phyloP scores from a whole-genome alignment of 2,329 filamentous ascomycete genomes.

The Ophiostoma perfectum region DNA sequence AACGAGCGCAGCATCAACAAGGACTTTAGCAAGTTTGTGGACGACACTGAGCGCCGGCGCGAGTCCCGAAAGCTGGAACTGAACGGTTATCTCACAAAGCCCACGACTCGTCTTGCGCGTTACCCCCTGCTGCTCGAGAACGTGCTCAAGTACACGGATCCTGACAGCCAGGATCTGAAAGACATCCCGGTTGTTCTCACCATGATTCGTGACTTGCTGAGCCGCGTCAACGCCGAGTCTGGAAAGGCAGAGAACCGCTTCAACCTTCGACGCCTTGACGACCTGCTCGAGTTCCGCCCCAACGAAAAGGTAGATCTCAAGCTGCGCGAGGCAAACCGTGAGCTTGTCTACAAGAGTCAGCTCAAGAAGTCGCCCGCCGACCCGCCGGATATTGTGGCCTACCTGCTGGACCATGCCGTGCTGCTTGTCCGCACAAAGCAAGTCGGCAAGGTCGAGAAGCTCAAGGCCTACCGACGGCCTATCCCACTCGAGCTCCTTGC shows the following conservation, averaged over 20 bases:
- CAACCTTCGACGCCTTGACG: constrained; percentile 86
- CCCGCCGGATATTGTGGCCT: constrained; percentile 83
- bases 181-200: constrained; percentile 86
- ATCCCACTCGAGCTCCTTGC: constrained; percentile 90
- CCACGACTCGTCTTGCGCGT: constrained; percentile 87
- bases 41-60: constrained; percentile 91
- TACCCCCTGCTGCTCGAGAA: constrained; percentile 91
- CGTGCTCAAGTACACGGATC: constrained; percentile 84
- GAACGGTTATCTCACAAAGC: constrained; percentile 96
- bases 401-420: constrained; percentile 93
- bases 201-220: constrained; percentile 80
- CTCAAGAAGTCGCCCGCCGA: constrained; percentile 91
- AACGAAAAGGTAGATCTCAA: constrained; percentile 91
- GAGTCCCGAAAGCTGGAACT: constrained; percentile 95
- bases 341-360: constrained; percentile 88
- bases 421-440: constrained; percentile 86
- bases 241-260: constrained; percentile 97
- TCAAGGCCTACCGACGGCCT: constrained; percentile 86
- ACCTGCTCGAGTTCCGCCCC: constrained; percentile 83
- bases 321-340: constrained; percentile 85
- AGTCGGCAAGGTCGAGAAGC: constrained; percentile 87
- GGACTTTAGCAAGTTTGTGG: constrained; percentile 83
- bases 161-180: constrained; percentile 81
- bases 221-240: constrained; percentile 86
- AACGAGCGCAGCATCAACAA: constrained; percentile 85